A percentile compares a stretch with the other conserved stretches of the same genome.
Conservation (phyloP, 352 stramenopile species). For the Aphanomyces stellatus region DNA sequence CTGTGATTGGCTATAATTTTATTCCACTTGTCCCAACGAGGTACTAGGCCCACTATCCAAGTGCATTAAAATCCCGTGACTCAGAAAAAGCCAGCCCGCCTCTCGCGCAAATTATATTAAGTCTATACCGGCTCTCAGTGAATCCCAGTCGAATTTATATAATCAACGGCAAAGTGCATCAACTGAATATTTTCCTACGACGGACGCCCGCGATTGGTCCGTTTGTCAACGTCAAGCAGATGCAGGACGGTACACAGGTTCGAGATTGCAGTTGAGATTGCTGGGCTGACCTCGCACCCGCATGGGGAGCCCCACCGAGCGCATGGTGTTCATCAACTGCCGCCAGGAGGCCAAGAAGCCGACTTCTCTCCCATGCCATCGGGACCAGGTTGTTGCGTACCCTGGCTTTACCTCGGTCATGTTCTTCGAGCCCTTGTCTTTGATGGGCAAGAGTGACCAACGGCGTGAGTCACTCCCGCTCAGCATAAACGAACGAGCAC, state of each 20-base stretch:
- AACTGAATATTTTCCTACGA: background rate
- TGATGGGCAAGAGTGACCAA: background rate
- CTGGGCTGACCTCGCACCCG: no score
- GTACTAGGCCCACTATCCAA: background rate
- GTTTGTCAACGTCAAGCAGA: conserved; percentile 3
- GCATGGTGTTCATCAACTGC: no score
- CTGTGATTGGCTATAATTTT: background rate
- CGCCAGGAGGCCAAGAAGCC: no score
- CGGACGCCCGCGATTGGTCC: background rate
- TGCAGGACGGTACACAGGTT: background rate
- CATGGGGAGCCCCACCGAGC: no score
- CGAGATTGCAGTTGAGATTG: no score
- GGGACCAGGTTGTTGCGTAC: no score
- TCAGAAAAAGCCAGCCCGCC: background rate
- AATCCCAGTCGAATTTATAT: background rate
- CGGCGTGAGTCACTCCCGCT: background rate
- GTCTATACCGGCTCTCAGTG: background rate
- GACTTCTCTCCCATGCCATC: no score
- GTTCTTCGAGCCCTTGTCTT: background rate
- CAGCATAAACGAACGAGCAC: background rate
- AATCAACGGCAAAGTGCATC: no score
- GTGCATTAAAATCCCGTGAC: background rate
- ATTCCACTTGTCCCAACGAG: background rate
- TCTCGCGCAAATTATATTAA: background rate
- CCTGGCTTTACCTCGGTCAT: no score